Conservation (phyloP, 768 basidiomycete genomes). For the Hygrocybe punicea region DNA sequence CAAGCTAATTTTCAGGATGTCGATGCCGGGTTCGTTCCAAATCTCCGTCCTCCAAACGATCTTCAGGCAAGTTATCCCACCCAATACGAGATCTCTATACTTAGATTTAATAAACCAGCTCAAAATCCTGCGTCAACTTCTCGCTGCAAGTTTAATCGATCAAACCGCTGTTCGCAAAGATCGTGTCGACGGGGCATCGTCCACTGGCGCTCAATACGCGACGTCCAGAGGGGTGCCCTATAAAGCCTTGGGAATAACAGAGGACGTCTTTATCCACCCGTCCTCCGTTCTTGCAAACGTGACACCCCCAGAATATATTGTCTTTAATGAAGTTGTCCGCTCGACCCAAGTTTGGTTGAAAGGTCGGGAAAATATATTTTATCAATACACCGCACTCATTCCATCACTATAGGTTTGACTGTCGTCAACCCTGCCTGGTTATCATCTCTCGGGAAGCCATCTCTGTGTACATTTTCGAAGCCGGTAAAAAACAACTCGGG, state of each 20-base stretch:
- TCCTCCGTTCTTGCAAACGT: constrained; percentile 70
- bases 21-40: constrained; percentile 56
- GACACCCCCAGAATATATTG: constrained; percentile 80
- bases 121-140: constrained; percentile 83
- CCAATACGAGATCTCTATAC: neutral
- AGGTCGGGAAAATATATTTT: constrained; percentile 44
- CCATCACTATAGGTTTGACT: constrained; percentile 58
- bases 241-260: constrained; percentile 68
- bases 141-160: constrained; percentile 90
- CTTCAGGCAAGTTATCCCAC: constrained; percentile 55
- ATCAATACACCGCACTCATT: neutral
- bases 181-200: constrained; percentile 55
- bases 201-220: constrained; percentile 63
- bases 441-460: constrained; percentile 67
- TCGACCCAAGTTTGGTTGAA: constrained; percentile 76
- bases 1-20: constrained; percentile 67
- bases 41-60: constrained; percentile 71
- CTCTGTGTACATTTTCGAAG: constrained; percentile 87
- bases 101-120: no score
- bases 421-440: constrained; percentile 88
- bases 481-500: constrained; percentile 69
- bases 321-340: constrained; percentile 78
- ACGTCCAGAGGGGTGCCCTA: constrained; percentile 82
- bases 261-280: constrained; percentile 92
- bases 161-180: constrained; percentile 93